Evolutionary conservation across 1,284 basidiomycete genomes (phyloP), one percentile per base, ranked within the genome.

Genomic region (Mycosarcoma maydis): DNA sequence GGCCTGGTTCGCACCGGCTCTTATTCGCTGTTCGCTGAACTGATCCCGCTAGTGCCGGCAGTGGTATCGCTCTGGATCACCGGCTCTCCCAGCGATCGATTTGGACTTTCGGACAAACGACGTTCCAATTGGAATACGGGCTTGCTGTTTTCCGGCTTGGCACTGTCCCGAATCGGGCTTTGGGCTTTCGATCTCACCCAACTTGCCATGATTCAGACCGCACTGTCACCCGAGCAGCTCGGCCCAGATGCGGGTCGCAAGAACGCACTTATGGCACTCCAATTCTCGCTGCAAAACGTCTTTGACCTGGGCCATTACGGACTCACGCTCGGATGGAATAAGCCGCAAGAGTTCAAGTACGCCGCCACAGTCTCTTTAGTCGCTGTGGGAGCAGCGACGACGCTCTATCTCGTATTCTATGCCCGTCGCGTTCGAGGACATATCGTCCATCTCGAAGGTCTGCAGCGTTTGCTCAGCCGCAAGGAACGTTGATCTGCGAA

Each of bases 171-270:
- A 7, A 83, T 86, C 26, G 86, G 86, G 0, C 78, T 87, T 0
- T 87, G 86, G 86, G 82, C 83, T 0, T 87, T 87, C 65, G 86
- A 86, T 60, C 82, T 87, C 9, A 83, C 83, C 22, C 86, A 87
- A 55, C 79, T 86, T 20, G 84, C 86, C 40, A 83, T 86, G 61
- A 56, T 73, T 8, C 73, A 77, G 26, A 57, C 52, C 0, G 72
- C 72, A 4, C 55, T 76, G 1, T 57, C 49, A 24, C 59, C 54
- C 8, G 55, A 64, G 4, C 68, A 62, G 30, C 48, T 69, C 0
- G 66, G 66, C 14, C 34, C 45, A 2, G 55, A 69, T 51, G 66
- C 60, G 4, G 44, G 42, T 3, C 60, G 74, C 14, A 68, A 68
- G 30, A 75, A 74, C 27, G 64, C 62, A 3, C 36, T 76, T 14